Base-by-base conservation (phyloP, 1,139 yeast species). In the Debaryomycetaceae sp. region DNA sequence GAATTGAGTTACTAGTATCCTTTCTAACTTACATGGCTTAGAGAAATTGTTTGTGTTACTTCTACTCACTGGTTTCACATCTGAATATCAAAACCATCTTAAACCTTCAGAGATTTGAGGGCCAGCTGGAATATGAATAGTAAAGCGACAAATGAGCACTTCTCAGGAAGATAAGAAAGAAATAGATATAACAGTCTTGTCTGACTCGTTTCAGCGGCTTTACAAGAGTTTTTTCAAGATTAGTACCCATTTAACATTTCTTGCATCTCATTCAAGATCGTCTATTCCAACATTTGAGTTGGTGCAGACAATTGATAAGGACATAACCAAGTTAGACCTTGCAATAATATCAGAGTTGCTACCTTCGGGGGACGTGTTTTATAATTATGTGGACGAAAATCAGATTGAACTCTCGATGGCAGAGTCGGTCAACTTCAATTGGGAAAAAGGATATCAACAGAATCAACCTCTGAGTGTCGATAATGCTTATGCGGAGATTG, bases 341-440 rank as follows among this genome's bases (percentile, higher is more conserved):
- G 87, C 95, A 1, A 69, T 72, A 41, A 72, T 89, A 33, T 76
- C 73, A 37, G 73, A 64, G n/a, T 55, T 91, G 3, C 57, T 86
- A 9, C 95, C 96, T 0, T 65, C 74, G 17, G 91, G 83, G 36
- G 78, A 86, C 15, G 65, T 81, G 3, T 81, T 82, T 50, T 71
- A 56, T 41, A 87, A 79, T 38, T 89, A 87, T 56, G 81, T 86
- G 30, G 91, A 85, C 53, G 87, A 81, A 55, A 81, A 82, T 51
- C 87, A 83, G 49, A 63, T 83, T 24, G 51, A 56, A 45, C 51
- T 66, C 7, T 58, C 62, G 7, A 57, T 65, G 41, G 51, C 55
- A 4, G 71, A 67, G 37, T 59, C 61, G 30, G 63, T 67, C 7
- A 51, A 57, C 32, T 61, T 54, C 59, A 67, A 42, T 51, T 71